These are phyloP conservation scores for Pleurotus ostreatus DNA, from an alignment of 768 basidiomycete genomes.

Conservation along the genomic window DNA sequence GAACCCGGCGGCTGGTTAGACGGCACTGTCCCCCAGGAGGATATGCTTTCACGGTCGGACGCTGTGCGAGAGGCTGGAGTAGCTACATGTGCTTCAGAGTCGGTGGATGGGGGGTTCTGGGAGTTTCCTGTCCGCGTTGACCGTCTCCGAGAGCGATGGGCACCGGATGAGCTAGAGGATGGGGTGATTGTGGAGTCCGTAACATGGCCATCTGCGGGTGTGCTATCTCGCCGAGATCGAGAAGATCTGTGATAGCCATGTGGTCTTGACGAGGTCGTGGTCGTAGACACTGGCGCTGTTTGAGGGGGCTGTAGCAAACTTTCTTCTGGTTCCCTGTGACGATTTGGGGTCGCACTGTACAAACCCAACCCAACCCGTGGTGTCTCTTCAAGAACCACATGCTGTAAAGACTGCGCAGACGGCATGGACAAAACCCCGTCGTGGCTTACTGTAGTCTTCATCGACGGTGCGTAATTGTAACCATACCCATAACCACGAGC, in stretches of 20 bases:
- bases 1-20: background rate
- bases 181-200: slow-evolving; percentile 1
- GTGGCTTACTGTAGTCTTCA: background rate
- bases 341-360: background rate
- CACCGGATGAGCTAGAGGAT: background rate
- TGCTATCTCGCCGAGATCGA: slow-evolving; percentile 2
- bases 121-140: background rate
- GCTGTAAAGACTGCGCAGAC: background rate
- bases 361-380: background rate
- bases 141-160: slow-evolving; percentile 5
- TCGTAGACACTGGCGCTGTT: background rate
- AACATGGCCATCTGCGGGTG: background rate
- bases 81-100: slow-evolving; percentile 1
- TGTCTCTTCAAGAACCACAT: background rate
- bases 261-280: background rate
- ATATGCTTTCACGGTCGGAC: background rate
- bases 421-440: background rate
- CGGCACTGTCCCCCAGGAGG: background rate
- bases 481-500: slow-evolving; percentile 29
- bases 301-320: slow-evolving; percentile 2
- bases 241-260: slow-evolving; percentile 2
- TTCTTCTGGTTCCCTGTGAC: background rate
- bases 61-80: background rate
- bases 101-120: background rate
- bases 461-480: slow-evolving; percentile 20